phyloP scores from a whole-genome alignment of 306 rosid genomes.

The Corylus avellana region DNA sequence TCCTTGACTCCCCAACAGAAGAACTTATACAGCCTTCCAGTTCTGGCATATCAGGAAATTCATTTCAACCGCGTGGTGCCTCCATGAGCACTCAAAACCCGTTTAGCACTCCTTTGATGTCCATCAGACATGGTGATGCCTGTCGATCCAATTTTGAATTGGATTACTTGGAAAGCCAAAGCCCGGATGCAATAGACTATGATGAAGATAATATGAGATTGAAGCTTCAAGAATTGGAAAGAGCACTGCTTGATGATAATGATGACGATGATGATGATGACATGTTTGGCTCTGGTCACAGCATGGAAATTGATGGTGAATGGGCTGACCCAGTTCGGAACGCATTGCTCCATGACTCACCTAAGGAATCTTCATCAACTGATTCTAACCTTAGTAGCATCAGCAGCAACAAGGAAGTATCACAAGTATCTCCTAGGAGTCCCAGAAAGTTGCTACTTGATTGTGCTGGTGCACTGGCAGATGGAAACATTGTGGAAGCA shows the following conservation, averaged over 20 bases:
- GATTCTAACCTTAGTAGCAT: constrained; percentile 62
- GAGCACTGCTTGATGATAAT: constrained; percentile 72
- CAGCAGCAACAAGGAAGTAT: constrained; percentile 59
- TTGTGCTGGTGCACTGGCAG: constrained; percentile 77
- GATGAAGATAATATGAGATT: constrained; percentile 62
- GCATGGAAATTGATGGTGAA: constrained; percentile 85
- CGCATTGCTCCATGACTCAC: constrained; percentile 56
- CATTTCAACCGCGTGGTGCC: constrained; percentile 46
- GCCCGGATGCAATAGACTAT: constrained; percentile 46
- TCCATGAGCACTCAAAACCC: constrained; percentile 42
- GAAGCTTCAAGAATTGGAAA: constrained; percentile 87
- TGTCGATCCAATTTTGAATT: constrained; percentile 45
- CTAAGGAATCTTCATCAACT: constrained; percentile 71
- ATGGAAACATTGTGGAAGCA: constrained; percentile 62
- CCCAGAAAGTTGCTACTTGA: constrained; percentile 69
- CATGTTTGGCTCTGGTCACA: constrained; percentile 39
- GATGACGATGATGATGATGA: constrained; percentile 57
- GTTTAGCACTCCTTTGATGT: constrained; percentile 32
- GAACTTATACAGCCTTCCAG: constrained; percentile 53
- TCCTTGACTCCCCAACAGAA: constrained; percentile 67
- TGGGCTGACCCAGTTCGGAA: constrained; percentile 64
- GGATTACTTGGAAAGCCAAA: constrained; percentile 58
- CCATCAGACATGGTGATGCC: constrained; percentile 39
- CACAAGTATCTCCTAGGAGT: constrained; percentile 43
- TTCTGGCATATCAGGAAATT: constrained; percentile 56